Base-by-base conservation (phyloP, 805 yeast species). In the Torulaspora indica region DNA sequence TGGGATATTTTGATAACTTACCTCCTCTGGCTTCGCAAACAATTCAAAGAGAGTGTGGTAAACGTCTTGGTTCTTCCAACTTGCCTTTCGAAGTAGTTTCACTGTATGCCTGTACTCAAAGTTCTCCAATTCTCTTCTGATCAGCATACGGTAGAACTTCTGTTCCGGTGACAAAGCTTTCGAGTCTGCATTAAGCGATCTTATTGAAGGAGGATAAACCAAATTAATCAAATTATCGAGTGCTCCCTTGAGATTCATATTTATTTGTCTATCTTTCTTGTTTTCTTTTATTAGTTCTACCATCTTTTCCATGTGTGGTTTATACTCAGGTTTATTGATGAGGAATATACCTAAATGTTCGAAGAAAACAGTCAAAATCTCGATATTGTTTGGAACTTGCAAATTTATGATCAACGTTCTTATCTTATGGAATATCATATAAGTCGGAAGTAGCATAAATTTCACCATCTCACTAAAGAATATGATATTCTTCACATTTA, bases 381-480 rank as follows among this genome's bases (percentile, higher is more conserved):
- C 95, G 46, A 85, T 74, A 58, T 83, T 85, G 48, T 75, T 74
- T 7, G 79, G 72, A 0, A 73, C 69, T 5, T 74, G 69, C 28
- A 78, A 54, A 41, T 75, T 74, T 43, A 78, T 55, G 1, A 84
- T 75, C 51, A 86, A 66, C 1, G 73, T 66, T 54, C 87, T 72
- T 37, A 89, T 73, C 57, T 82, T 84, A 61, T 88, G 90, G 58
- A 87, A 83, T 9, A 82, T 70, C 46, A 82, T 72, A 61, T 79
- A 81, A n/a, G 72, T 67, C 0, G 95, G 91, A 12, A 88, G 70
- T 48, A 88, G 62, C 52, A 76, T 78, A 60, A 89, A 89, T 58
- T 85, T 87, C 25, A 83, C 77, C 66, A 89, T 68, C 56, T 90
- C 96, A 38, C 79, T 69, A 52, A 85, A 80, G 53, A 85, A 82